Evolutionary conservation across 257 asterid species (phyloP).

Genomic region (Parsonsia alboflavescens): DNA sequence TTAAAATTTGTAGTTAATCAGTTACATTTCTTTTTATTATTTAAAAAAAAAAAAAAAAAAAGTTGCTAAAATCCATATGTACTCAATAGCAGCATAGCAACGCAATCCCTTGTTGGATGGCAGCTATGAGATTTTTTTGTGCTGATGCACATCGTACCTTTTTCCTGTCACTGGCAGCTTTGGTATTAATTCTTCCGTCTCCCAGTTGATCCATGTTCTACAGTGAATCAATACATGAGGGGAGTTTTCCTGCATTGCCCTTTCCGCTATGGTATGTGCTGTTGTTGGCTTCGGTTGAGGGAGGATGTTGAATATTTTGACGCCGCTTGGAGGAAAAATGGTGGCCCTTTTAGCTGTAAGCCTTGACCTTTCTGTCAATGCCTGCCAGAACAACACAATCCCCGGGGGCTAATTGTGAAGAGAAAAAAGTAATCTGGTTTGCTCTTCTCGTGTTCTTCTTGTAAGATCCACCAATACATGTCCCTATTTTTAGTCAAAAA

Average conservation of each 20-base stretch:
- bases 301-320: background rate
- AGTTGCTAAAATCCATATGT: too few relatives aligned
- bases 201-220: background rate
- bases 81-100: background rate
- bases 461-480: background rate
- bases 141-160: background rate
- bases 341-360: constrained; percentile 3
- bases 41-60: background rate
- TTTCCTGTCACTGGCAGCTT: background rate
- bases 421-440: background rate
- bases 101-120: background rate
- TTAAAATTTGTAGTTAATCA: background rate
- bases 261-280: background rate
- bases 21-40: background rate
- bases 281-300: background rate
- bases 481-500: background rate
- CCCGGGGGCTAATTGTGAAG: background rate
- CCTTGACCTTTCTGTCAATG: constrained; percentile 5
- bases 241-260: background rate
- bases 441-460: background rate
- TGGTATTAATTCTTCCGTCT: background rate
- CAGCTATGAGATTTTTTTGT: background rate
- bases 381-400: background rate
- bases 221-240: too few relatives aligned
- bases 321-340: background rate